A percentile compares a stretch with the other conserved stretches of the same genome.
phyloP scores from a whole-genome alignment of 2,329 filamentous ascomycete genomes.

The Periconia sp. region DNA sequence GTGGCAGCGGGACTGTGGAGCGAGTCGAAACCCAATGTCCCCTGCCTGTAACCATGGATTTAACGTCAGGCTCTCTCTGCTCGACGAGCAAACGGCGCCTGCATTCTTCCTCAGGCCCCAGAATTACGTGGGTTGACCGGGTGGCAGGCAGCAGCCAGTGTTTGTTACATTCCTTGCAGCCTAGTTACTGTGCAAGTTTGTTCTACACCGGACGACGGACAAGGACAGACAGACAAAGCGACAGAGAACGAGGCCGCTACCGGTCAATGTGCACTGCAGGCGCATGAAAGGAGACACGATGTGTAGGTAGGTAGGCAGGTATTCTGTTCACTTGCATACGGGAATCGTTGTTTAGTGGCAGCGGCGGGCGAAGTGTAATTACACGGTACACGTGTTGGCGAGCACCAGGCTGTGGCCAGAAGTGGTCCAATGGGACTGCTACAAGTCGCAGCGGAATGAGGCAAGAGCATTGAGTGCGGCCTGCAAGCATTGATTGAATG shows the following conservation, averaged over 20 bases:
- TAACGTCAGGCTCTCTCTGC: conserved; percentile 18
- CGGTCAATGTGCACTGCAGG: too few relatives aligned
- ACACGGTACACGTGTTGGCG: conserved; percentile 14
- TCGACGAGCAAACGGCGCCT: conserved; percentile 25
- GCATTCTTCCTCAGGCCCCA: background rate
- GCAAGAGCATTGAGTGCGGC: conserved; percentile 13
- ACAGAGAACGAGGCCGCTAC: too few relatives aligned
- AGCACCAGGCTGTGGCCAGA: conserved; percentile 16
- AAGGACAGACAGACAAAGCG: too few relatives aligned
- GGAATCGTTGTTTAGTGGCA: background rate
- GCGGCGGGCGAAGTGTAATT: background rate
- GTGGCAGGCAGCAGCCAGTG: too few relatives aligned
- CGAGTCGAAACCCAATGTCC: conserved; percentile 22
- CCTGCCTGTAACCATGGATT: too few relatives aligned
- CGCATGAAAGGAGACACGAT: background rate
- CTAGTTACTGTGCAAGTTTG: background rate
- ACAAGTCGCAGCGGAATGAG: conserved; percentile 11
- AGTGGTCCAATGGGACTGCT: conserved; percentile 24
- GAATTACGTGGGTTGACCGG: conserved; percentile 3
- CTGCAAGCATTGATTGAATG: conserved; percentile 1
- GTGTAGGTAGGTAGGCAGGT: too few relatives aligned
- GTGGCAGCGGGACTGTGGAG: conserved; percentile 27
- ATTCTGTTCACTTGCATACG: background rate
- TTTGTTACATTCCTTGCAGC: background rate
- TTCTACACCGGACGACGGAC: conserved; percentile 5